These are phyloP conservation scores for Cornus florida DNA, from an alignment of 148 eudicot species.

Conservation along the genomic window DNA sequence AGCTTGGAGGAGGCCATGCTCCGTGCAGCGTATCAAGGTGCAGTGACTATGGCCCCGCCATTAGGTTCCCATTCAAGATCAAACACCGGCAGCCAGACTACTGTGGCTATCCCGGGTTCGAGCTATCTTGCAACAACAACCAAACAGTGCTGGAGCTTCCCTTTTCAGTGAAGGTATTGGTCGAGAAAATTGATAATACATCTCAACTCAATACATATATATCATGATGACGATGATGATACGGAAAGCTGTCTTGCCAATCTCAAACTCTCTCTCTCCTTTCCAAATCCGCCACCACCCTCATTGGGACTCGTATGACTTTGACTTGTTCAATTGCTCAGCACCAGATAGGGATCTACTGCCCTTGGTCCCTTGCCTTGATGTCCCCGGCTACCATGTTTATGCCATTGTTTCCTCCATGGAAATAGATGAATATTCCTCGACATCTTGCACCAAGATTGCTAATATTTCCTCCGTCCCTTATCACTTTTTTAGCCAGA, in stretches of 20 bases:
- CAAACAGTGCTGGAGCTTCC: background rate
- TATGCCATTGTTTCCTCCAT: background rate
- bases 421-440: background rate
- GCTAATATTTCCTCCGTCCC: slow-evolving; percentile 6
- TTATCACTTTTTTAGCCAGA: background rate
- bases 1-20: too few relatives aligned
- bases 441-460: slow-evolving; percentile 19
- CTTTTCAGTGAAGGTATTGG: background rate
- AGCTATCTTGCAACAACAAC: slow-evolving; percentile 17
- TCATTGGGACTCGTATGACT: background rate
- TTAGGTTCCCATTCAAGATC: slow-evolving; percentile 33
- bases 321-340: background rate
- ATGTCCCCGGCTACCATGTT: background rate
- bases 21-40: slow-evolving; percentile 8
- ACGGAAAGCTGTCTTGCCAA: background rate
- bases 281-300: slow-evolving; percentile 8
- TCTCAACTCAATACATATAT: background rate
- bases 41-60: slow-evolving; percentile 11
- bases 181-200: background rate
- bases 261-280: background rate
- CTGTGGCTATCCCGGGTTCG: slow-evolving; percentile 31
- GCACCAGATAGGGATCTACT: slow-evolving; percentile 1
- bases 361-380: background rate
- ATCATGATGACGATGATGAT: too few relatives aligned
- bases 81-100: slow-evolving; percentile 12